A percentile compares a stretch with the other conserved stretches of the same genome.
These are phyloP conservation scores for Flaveria brownii DNA, from an alignment of 129 eudicot species.

Conservation along the genomic window DNA sequence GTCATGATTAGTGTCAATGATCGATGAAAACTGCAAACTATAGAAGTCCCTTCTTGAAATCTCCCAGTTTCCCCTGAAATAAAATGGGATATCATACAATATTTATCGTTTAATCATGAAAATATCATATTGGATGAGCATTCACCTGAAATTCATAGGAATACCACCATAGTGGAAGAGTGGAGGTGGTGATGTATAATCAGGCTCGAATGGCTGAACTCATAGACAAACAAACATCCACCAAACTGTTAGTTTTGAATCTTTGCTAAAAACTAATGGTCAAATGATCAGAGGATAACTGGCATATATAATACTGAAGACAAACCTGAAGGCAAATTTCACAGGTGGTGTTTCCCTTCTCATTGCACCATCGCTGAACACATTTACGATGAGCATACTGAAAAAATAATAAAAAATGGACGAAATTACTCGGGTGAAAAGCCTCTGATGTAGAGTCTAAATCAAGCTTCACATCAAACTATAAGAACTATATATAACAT, in stretches of 20 bases:
- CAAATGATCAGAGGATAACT: background rate
- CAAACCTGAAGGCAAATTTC: slow-evolving; percentile 74
- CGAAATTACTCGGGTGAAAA: background rate
- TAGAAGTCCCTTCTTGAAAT: slow-evolving; percentile 52
- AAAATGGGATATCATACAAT: background rate
- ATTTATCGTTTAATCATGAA: background rate
- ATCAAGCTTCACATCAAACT: no score
- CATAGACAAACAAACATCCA: slow-evolving; percentile 25
- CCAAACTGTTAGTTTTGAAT: background rate
- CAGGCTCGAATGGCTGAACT: slow-evolving; percentile 66
- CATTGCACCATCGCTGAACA: slow-evolving; percentile 80
- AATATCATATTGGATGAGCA: background rate
- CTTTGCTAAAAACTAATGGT: background rate
- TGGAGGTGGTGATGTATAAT: slow-evolving; percentile 63
- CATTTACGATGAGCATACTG: slow-evolving; percentile 81
- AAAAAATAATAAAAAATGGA: background rate
- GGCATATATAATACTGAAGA: background rate
- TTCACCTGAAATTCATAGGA: slow-evolving; percentile 69
- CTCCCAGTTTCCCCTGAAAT: slow-evolving; percentile 67
- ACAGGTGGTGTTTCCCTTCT: slow-evolving; percentile 73
- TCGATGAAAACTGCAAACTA: slow-evolving; percentile 38
- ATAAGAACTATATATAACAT: background rate
- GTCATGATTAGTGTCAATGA: slow-evolving; percentile 35
- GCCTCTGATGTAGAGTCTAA: no score
- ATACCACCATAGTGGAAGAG: slow-evolving; percentile 41